Evolutionary conservation across 495 filamentous ascomycete genomes (phyloP).

Genomic region (Daldinia concentrica): DNA sequence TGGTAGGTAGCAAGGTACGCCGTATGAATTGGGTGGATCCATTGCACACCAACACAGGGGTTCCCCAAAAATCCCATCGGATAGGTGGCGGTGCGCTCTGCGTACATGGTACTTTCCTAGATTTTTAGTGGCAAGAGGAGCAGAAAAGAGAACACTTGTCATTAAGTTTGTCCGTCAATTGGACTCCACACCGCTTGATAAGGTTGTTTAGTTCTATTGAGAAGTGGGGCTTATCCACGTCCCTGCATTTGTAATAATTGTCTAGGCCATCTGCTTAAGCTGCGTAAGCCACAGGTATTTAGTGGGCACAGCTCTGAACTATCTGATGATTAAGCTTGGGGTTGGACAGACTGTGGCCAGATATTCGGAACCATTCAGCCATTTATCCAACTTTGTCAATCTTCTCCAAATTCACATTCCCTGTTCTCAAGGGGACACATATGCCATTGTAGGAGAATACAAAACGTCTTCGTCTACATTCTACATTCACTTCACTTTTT

Average conservation of each 20-base stretch:
- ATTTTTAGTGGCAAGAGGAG: background rate
- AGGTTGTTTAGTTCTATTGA: background rate
- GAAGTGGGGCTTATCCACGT: constrained; percentile 30
- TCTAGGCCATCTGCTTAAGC: background rate
- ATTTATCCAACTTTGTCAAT: constrained; percentile 34
- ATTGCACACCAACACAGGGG: constrained; percentile 19
- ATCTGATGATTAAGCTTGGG: constrained; percentile 41
- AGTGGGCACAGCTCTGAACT: constrained; percentile 1
- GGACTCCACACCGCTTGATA: background rate
- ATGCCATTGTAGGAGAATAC: constrained; percentile 39
- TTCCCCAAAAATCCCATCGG: constrained; percentile 31
- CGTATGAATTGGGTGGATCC: background rate
- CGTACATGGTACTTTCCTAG: background rate
- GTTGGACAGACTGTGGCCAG: constrained; percentile 32
- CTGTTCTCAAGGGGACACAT: constrained; percentile 47
- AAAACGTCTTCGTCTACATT: constrained; percentile 30
- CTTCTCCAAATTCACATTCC: constrained; percentile 41
- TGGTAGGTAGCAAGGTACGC: background rate
- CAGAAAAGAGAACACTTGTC: constrained; percentile 48
- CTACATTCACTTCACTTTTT: constrained; percentile 21
- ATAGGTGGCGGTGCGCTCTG: constrained; percentile 28
- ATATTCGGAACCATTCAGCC: constrained; percentile 45
- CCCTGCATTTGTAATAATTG: constrained; percentile 35
- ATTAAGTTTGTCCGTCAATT: constrained; percentile 8
- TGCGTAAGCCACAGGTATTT: constrained; percentile 34